Percentiles rank a stretch among this genome's conserved stretches.
Evolutionary conservation across 148 eudicot species (phyloP).

Genomic region (Chenopodium album): DNA sequence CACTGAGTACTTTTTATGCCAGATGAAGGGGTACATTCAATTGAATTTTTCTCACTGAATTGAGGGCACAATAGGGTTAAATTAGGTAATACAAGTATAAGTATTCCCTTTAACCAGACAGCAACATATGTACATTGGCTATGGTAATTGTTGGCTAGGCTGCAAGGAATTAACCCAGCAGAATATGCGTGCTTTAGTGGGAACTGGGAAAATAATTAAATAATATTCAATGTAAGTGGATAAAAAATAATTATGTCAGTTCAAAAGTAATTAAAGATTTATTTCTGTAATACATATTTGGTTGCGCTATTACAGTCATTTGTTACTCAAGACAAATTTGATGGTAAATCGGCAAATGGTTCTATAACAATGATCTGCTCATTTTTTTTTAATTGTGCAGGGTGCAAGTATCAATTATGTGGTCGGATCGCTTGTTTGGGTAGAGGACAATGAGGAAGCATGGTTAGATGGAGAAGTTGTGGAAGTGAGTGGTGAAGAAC

Average conservation of each 20-base stretch:
- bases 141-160: no score
- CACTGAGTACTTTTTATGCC: no score
- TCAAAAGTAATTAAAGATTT: not conserved
- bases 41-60: no score
- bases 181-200: not conserved
- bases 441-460: constrained; percentile 80
- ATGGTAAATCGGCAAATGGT: not conserved
- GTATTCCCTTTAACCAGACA: not conserved
- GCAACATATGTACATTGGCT: no score
- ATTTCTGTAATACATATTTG: not conserved
- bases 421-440: constrained; percentile 91
- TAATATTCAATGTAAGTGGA: not conserved
- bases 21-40: not conserved
- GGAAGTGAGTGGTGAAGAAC: constrained; percentile 64
- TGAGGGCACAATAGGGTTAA: no score
- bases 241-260: not conserved
- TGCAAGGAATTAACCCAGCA: no score
- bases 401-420: constrained; percentile 42
- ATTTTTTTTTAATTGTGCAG: constrained; percentile 34
- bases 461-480: constrained; percentile 89
- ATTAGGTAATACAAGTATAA: not conserved
- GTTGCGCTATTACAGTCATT: not conserved
- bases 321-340: not conserved
- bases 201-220: not conserved
- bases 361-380: not conserved